phyloP scores from a whole-genome alignment of 345 rosid genomes.

The Cochlearia excelsa region DNA sequence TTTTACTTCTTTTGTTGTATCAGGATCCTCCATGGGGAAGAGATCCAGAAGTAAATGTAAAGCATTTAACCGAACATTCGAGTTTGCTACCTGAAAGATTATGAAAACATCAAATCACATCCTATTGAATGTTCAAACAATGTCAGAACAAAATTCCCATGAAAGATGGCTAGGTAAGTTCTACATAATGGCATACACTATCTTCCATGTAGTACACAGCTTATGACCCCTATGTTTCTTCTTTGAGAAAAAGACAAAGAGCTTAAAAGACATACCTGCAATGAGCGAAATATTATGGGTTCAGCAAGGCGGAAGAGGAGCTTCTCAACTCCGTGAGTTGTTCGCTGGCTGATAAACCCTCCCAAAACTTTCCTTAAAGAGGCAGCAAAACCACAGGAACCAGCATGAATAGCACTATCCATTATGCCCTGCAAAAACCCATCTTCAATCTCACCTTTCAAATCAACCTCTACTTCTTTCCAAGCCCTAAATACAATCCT shows the following conservation, averaged over 20 bases:
- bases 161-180: conserved; percentile 11
- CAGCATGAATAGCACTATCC: conserved; percentile 69
- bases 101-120: conserved; percentile 17
- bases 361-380: conserved; percentile 80
- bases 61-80: conserved; percentile 87
- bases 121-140: background rate
- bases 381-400: conserved; percentile 50
- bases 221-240: background rate
- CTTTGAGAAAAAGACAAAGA: background rate
- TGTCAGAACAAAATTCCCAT: background rate
- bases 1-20: conserved; percentile 79
- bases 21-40: conserved; percentile 94
- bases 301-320: conserved; percentile 73
- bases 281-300: conserved; percentile 83
- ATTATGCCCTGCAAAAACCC: conserved; percentile 68
- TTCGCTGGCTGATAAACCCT: conserved; percentile 65
- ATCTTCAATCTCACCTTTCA: conserved; percentile 65
- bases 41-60: conserved; percentile 81
- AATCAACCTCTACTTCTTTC: conserved; percentile 58
- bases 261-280: conserved; percentile 54
- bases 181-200: background rate
- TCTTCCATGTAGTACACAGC: background rate
- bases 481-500: conserved; percentile 74
- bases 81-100: conserved; percentile 80
- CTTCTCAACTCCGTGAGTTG: conserved; percentile 78